Evolutionary conservation across 148 eudicot species (phyloP).

Genomic region (Polygonum aviculare): DNA sequence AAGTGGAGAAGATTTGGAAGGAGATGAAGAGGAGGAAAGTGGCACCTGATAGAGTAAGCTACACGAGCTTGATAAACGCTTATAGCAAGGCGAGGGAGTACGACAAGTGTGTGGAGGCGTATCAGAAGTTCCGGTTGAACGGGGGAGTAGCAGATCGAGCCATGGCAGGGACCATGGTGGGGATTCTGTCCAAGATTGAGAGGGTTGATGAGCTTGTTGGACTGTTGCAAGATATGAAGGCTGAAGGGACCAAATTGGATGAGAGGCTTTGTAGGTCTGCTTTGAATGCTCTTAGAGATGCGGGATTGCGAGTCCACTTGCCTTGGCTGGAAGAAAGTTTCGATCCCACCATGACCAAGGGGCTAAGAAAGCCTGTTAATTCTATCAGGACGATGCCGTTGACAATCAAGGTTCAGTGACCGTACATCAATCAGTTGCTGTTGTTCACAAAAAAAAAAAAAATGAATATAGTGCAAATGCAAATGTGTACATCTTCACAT

Average conservation of each 20-base stretch:
- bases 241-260: constrained; percentile 52
- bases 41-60: constrained; percentile 57
- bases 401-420: neutral
- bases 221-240: constrained; percentile 66
- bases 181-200: constrained; percentile 64
- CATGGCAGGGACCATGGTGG: constrained; percentile 88
- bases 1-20: constrained; percentile 80
- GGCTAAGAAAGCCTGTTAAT: neutral
- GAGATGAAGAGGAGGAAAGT: constrained; percentile 82
- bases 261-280: constrained; percentile 69
- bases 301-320: constrained; percentile 58
- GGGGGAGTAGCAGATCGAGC: constrained; percentile 65
- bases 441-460: neutral
- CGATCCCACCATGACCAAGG: neutral
- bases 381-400: neutral
- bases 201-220: constrained; percentile 60
- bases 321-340: constrained; percentile 58
- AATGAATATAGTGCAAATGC: neutral
- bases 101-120: constrained; percentile 44
- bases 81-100: constrained; percentile 55
- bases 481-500: neutral
- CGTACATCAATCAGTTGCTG: neutral
- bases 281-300: constrained; percentile 68
- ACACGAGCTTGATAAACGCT: constrained; percentile 69
- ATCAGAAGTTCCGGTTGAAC: constrained; percentile 52